These are phyloP conservation scores for Tulasnella sp. DNA, from an alignment of 768 basidiomycete genomes.

Conservation along the genomic window DNA sequence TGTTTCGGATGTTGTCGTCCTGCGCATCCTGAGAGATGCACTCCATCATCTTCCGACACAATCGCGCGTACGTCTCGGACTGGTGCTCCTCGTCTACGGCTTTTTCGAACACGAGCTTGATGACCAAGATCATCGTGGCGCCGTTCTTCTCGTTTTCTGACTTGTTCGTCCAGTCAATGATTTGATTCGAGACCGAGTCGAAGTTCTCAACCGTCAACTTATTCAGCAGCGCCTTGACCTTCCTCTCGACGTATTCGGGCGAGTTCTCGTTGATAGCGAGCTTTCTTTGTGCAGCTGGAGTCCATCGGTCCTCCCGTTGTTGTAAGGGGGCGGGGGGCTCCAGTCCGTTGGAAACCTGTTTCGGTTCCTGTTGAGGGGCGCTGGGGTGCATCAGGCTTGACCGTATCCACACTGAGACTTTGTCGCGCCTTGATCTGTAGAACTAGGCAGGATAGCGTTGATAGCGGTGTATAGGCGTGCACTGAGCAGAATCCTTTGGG, in stretches of 20 bases:
- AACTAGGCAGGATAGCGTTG: too few relatives aligned
- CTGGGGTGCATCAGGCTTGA: conserved; percentile 44
- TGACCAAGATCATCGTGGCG: conserved; percentile 92
- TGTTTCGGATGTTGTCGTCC: conserved; percentile 81
- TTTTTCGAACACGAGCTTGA: conserved; percentile 95
- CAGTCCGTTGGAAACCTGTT: conserved; percentile 39
- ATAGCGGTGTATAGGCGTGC: too few relatives aligned
- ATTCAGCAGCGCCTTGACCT: conserved; percentile 90
- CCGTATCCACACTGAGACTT: too few relatives aligned
- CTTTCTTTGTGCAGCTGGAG: not conserved
- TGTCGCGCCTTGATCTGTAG: too few relatives aligned
- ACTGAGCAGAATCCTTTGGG: too few relatives aligned
- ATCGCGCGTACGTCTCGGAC: conserved; percentile 96
- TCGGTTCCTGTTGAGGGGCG: conserved; percentile 25
- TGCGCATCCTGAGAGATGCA: conserved; percentile 84
- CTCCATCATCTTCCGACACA: conserved; percentile 96
- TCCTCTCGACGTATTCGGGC: conserved; percentile 73
- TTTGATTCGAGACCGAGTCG: conserved; percentile 93
- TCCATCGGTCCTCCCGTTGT: conserved; percentile 83
- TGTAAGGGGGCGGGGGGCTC: conserved; percentile 82
- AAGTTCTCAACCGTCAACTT: conserved; percentile 97
- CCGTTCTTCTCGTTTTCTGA: conserved; percentile 91
- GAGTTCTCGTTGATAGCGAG: not conserved
- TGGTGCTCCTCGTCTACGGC: conserved; percentile 94
- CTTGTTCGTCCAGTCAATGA: conserved; percentile 93